These are phyloP conservation scores for Xylaria sp. DNA, from an alignment of 2,329 filamentous ascomycete species.

Conservation along the genomic window DNA sequence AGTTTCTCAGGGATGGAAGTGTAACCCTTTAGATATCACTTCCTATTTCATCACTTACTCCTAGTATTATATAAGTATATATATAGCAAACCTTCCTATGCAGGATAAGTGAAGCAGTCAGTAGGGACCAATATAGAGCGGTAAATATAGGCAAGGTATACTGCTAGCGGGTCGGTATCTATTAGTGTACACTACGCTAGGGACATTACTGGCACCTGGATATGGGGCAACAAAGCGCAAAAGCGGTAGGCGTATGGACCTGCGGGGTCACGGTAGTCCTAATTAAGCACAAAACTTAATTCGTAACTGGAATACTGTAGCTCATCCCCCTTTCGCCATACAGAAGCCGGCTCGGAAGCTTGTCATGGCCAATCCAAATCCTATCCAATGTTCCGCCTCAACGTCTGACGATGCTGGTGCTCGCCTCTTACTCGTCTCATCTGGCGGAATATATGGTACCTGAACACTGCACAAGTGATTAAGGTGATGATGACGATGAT, in stretches of 20 bases:
- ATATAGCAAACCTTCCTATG: no score
- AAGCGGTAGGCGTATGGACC: constrained; percentile 12
- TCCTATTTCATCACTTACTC: no score
- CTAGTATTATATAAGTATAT: no score
- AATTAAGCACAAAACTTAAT: not conserved
- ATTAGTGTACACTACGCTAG: no score
- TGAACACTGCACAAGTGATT: not conserved
- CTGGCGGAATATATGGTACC: not conserved
- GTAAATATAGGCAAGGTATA: not conserved
- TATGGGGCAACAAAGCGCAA: constrained; percentile 7
- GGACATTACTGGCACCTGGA: no score
- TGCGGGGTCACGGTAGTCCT: constrained; percentile 22
- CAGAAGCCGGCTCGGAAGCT: not conserved
- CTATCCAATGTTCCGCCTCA: not conserved
- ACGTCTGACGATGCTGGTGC: not conserved
- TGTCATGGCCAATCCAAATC: not conserved
- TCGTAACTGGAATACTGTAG: not conserved
- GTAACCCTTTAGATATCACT: no score
- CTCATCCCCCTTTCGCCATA: constrained; percentile 8
- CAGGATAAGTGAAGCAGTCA: no score
- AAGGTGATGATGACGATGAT: not conserved
- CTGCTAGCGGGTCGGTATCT: not conserved
- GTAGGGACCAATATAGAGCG: not conserved
- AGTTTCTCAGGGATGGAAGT: no score
- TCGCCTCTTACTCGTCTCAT: not conserved